Evolutionary conservation across 441 rosid genomes (phyloP).

Genomic region (Croton setiger): DNA sequence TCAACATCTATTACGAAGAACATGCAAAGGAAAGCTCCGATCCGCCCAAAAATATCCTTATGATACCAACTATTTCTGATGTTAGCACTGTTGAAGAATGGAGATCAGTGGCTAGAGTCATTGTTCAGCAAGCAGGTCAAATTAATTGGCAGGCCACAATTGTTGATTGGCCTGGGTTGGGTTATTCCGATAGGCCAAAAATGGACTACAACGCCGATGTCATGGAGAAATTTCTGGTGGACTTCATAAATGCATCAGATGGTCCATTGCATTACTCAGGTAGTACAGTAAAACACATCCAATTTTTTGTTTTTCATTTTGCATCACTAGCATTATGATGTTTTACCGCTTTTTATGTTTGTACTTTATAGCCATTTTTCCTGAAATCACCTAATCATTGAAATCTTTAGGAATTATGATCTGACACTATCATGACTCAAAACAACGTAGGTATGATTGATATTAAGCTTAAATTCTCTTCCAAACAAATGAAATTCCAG

Average conservation of each 20-base stretch:
- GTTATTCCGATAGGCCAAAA: constrained; percentile 64
- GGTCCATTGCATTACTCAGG: constrained; percentile 59
- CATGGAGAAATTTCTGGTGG: constrained; percentile 84
- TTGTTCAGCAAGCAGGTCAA: constrained; percentile 44
- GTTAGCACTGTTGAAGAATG: constrained; percentile 94
- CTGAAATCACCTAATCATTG: too few species aligned
- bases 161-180: constrained; percentile 96
- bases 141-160: constrained; percentile 59
- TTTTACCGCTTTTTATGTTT: neutral
- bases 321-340: neutral
- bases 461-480: too few species aligned
- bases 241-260: constrained; percentile 66
- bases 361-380: too few species aligned
- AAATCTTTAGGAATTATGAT: too few species aligned
- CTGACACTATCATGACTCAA: too few species aligned
- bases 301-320: neutral
- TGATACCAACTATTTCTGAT: constrained; percentile 93
- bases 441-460: too few species aligned
- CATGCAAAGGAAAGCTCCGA: constrained; percentile 47
- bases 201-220: constrained; percentile 79
- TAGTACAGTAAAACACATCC: constrained; percentile 20
- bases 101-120: constrained; percentile 77
- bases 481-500: too few species aligned
- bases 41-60: constrained; percentile 56
- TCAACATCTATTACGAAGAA: constrained; percentile 71